Base-by-base conservation (phyloP, 352 stramenopile genomes). In the Paralagenidium karlingii region DNA sequence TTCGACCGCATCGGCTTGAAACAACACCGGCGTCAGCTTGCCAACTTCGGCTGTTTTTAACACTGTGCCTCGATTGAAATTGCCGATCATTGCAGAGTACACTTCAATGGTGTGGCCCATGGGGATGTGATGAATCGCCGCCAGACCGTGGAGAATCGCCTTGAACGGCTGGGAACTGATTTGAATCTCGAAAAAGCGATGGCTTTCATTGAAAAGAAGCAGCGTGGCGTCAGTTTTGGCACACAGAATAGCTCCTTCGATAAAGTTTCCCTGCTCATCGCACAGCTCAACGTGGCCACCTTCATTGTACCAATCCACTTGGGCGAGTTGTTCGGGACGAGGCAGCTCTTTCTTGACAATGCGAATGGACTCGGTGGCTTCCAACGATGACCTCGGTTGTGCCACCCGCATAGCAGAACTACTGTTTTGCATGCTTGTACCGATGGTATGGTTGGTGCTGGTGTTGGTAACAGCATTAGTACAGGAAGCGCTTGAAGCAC, bases 261-360 rank as follows among this genome's bases (percentile, higher is more conserved):
- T 29, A 25, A 81, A 81, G 0, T 24, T 11, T 1, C 61, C 61
- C 0, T 43, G 12, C 0, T 11, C 3, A 29, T 71, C 55, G 21
- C 61, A 76, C 7, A 78, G 39, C 27, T 78, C 67, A 21, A 76
- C 61, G 20, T 74, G 57, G 0, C 57, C 55, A 8, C 58, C 66
- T 43, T 80, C 66, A 3, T 45, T 47, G 27, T 74, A 76, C 63
- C 63, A 78, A 25, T 81, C 64, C 19, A 81, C n/a, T n/a, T n/a
- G n/a, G n/a, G n/a, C n/a, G n/a, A n/a, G n/a, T n/a, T n/a, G n/a
- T n/a, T n/a, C n/a, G n/a, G n/a, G n/a, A n/a, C n/a, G n/a, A n/a
- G n/a, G n/a, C n/a, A n/a, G n/a, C n/a, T n/a, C n/a, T n/a, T n/a
- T n/a, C n/a, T n/a, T n/a, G n/a, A n/a, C n/a, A n/a, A n/a, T n/a